Percentiles rank a stretch among this genome's conserved stretches.
Evolutionary conservation across 2,329 filamentous ascomycete genomes (phyloP).

Genomic region (Ciborinia camelliae): DNA sequence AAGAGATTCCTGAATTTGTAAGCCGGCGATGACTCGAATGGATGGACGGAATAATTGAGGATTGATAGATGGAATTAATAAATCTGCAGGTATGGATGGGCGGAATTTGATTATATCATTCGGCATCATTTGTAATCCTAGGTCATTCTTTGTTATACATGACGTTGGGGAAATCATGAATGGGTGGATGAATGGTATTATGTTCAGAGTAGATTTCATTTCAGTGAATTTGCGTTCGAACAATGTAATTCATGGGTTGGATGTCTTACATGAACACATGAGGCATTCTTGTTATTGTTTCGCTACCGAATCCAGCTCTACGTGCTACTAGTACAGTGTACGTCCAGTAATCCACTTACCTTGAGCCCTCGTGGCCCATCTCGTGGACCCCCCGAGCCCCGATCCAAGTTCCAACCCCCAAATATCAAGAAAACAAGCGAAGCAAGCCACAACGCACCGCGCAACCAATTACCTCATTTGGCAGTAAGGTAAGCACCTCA

Average conservation of each 20-base stretch:
- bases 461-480: background rate
- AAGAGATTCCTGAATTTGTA: background rate
- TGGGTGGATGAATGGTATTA: background rate
- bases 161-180: background rate
- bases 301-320: background rate
- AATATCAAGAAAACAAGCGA: background rate
- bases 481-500: background rate
- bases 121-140: background rate
- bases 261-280: constrained; percentile 8
- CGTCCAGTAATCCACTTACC: background rate
- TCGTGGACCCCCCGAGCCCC: no score
- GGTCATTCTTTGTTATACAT: background rate
- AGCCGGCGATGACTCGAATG: constrained; percentile 4
- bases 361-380: constrained; percentile 1
- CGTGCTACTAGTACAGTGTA: no score
- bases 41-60: no score
- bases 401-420: background rate
- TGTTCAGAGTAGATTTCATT: background rate
- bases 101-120: no score
- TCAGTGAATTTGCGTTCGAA: background rate
- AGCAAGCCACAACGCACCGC: no score
- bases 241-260: background rate
- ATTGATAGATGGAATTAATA: no score
- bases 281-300: background rate
- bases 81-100: no score